Evolutionary conservation across 225 moss, liverwort and hornwort genomes (phyloP).

Genomic region (Pleurozium schreberi): DNA sequence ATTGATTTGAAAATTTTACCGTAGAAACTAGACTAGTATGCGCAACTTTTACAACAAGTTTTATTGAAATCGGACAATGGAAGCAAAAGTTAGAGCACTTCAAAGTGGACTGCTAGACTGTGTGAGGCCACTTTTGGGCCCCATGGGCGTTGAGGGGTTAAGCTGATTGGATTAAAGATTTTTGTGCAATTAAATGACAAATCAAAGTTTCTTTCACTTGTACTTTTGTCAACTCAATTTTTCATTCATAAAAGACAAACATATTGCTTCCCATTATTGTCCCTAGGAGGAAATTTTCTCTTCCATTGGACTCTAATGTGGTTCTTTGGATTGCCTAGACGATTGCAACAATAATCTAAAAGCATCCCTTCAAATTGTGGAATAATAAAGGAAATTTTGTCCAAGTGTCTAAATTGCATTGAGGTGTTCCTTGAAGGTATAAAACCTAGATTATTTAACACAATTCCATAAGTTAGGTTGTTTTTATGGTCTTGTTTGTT

Average conservation of each 20-base stretch:
- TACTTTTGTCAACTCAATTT: background rate
- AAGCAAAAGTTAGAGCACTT: too few relatives aligned
- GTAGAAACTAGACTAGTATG: too few relatives aligned
- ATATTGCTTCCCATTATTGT: background rate
- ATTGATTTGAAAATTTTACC: too few relatives aligned
- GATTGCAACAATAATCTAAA: background rate
- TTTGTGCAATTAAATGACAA: background rate
- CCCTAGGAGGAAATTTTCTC: background rate
- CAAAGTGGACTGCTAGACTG: too few relatives aligned
- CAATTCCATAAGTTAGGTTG: background rate
- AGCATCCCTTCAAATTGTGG: background rate
- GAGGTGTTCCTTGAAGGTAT: background rate
- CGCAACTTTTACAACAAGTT: too few relatives aligned
- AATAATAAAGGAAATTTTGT: background rate
- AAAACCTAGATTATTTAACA: background rate
- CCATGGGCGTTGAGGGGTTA: too few relatives aligned
- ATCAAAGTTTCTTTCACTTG: background rate
- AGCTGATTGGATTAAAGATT: background rate
- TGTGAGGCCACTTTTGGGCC: too few relatives aligned
- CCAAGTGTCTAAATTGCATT: rapidly evolving
- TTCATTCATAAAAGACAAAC: background rate
- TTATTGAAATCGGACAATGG: too few relatives aligned
- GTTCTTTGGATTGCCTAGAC: background rate
- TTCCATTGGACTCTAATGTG: background rate
- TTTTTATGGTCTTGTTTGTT: too few relatives aligned